Percentiles rank a stretch among this genome's conserved stretches.
phyloP scores from a whole-genome alignment of 257 asterid species.

The Rhazya stricta region DNA sequence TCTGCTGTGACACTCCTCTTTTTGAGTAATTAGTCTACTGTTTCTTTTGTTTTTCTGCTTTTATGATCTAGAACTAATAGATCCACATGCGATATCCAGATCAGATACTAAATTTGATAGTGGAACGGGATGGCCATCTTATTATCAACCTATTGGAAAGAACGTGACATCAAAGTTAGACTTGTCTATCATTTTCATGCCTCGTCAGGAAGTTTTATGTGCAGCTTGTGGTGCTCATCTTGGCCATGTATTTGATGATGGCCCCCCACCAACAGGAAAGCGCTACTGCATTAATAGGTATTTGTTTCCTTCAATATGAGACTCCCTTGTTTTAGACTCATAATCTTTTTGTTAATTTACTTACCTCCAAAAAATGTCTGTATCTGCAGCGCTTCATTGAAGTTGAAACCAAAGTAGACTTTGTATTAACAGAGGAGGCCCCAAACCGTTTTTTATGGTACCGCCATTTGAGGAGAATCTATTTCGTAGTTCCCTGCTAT shows the following conservation, averaged over 20 bases:
- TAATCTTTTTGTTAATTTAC: background rate
- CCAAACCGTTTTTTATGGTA: background rate
- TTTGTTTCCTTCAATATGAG: background rate
- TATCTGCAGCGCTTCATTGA: slow-evolving; percentile 59
- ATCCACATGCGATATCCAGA: slow-evolving; percentile 27
- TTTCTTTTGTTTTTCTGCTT: background rate
- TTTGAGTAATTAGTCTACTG: slow-evolving; percentile 50
- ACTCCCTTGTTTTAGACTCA: background rate
- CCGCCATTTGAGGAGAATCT: background rate
- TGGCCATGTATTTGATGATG: slow-evolving; percentile 86
- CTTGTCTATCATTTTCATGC: slow-evolving; percentile 82
- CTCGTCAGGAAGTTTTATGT: slow-evolving; percentile 80
- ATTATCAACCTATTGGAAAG: slow-evolving; percentile 63
- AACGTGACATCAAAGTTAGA: slow-evolving; percentile 85
- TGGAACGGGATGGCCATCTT: slow-evolving; percentile 98
- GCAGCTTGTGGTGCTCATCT: slow-evolving; percentile 88
- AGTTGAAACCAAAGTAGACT: slow-evolving; percentile 44
- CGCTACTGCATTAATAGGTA: slow-evolving; percentile 93
- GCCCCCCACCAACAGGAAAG: slow-evolving; percentile 86
- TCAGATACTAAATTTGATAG: slow-evolving; percentile 90
- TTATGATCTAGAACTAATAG: background rate
- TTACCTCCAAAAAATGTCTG: background rate
- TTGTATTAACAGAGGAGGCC: background rate
- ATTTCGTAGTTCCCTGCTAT: background rate
- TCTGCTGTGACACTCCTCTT: slow-evolving; percentile 86